Conservation (phyloP, 78 protist species). For the Goniomonas avonlea region DNA sequence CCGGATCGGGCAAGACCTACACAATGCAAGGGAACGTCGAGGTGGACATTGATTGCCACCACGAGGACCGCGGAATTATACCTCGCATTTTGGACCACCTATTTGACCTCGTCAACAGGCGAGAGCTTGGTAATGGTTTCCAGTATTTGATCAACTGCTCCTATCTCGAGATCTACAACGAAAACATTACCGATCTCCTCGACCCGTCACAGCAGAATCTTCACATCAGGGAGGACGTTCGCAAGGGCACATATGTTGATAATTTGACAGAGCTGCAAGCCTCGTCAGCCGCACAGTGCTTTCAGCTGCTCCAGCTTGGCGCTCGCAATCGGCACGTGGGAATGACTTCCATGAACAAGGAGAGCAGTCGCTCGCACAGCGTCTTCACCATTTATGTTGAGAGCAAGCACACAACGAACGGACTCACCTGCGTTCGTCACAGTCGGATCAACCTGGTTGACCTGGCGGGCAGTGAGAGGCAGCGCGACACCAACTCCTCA, state of each 20-base stretch:
- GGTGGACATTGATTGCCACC: not conserved
- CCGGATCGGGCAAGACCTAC: constrained; percentile 54
- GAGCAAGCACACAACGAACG: not conserved
- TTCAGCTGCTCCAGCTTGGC: not conserved
- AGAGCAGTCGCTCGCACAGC: constrained; percentile 60
- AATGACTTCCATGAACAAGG: constrained; percentile 35
- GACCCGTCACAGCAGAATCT: not conserved
- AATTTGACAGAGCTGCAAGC: not conserved
- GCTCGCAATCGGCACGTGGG: constrained; percentile 9
- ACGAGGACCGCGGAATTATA: not conserved
- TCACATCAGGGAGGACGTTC: not conserved
- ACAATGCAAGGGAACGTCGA: not conserved
- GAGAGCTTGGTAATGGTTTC: not conserved
- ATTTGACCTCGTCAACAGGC: not conserved
- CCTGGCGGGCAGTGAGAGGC: constrained; percentile 23
- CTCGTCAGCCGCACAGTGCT: not conserved
- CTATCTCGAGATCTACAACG: constrained; percentile 61
- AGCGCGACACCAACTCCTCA: not conserved
- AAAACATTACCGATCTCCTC: constrained; percentile 44
- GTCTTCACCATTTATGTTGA: constrained; percentile 51
- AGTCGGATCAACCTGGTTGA: not conserved
- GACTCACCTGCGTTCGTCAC: not conserved
- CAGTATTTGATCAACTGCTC: constrained; percentile 12
- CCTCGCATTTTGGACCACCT: not conserved
- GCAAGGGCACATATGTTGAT: not conserved